phyloP scores from a whole-genome alignment of 352 stramenopile genomes.

The Sclerospora graminicola region DNA sequence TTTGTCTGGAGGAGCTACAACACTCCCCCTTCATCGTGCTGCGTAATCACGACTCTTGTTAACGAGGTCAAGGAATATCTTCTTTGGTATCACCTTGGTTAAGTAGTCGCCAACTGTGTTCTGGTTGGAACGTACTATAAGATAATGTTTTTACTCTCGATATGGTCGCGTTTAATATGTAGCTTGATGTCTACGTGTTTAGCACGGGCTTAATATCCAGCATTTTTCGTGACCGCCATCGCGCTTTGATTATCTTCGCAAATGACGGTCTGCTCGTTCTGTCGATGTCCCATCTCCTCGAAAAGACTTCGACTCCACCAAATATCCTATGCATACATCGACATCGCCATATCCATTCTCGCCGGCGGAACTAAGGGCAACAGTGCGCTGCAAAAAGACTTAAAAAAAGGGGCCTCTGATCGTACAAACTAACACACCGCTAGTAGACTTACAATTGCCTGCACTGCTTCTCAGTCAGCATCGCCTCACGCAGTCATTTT shows the following conservation, averaged over 20 bases:
- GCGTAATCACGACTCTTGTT: background rate
- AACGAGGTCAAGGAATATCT: slow-evolving; percentile 9
- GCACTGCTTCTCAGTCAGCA: background rate
- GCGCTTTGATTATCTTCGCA: slow-evolving; percentile 17
- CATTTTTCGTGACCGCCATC: slow-evolving; percentile 17
- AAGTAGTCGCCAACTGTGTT: slow-evolving; percentile 17
- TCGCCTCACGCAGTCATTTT: background rate
- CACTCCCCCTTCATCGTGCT: background rate
- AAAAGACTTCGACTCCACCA: slow-evolving; percentile 11
- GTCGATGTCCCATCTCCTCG: slow-evolving; percentile 2
- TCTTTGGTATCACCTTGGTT: slow-evolving; percentile 10
- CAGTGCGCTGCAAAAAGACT: slow-evolving; percentile 8
- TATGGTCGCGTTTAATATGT: slow-evolving; percentile 14
- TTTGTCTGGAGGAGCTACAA: no score
- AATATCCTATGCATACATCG: slow-evolving; percentile 9
- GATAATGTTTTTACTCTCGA: slow-evolving; percentile 2
- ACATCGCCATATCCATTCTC: slow-evolving; percentile 17
- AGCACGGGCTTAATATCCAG: slow-evolving; percentile 16
- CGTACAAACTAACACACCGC: background rate
- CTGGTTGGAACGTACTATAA: slow-evolving; percentile 12
- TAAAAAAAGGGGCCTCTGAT: background rate
- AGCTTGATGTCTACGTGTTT: no score
- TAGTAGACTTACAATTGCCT: background rate
- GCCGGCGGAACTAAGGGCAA: slow-evolving; percentile 15
- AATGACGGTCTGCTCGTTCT: slow-evolving; percentile 3